Percentiles rank a stretch among this genome's conserved stretches.
phyloP scores from a whole-genome alignment of 2,329 filamentous ascomycete species.

The Rasamsonia emersonii region DNA sequence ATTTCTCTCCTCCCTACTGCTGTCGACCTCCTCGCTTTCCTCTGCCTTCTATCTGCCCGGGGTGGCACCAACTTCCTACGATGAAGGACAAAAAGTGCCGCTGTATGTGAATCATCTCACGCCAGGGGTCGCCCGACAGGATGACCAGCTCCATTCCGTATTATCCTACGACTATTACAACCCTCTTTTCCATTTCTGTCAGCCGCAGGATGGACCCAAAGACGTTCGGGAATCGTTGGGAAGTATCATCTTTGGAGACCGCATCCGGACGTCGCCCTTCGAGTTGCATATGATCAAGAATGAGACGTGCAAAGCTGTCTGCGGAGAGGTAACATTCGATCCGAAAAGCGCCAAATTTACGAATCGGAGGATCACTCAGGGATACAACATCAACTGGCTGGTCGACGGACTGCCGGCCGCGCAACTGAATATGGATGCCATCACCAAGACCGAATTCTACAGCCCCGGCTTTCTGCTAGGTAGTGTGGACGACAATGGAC shows the following conservation, averaged over 20 bases:
- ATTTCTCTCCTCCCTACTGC: conserved; percentile 22
- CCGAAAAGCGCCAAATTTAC: conserved; percentile 65
- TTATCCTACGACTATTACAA: conserved; percentile 97
- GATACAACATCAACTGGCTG: conserved; percentile 91
- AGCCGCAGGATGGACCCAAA: conserved; percentile 65
- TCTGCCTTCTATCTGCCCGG: conserved; percentile 92
- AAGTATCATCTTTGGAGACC: conserved; percentile 93
- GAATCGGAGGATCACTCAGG: conserved; percentile 71
- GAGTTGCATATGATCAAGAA: conserved; percentile 79
- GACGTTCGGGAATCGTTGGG: conserved; percentile 82
- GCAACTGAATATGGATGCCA: conserved; percentile 67
- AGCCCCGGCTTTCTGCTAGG: conserved; percentile 85
- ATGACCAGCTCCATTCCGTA: conserved; percentile 80
- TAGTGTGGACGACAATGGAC: conserved; percentile 42
- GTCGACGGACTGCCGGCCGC: conserved; percentile 90
- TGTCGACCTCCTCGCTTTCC: conserved; percentile 25
- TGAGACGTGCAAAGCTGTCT: conserved; percentile 77
- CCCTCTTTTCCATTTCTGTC: conserved; percentile 77
- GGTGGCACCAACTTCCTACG: conserved; percentile 89
- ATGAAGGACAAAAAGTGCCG: conserved; percentile 67
- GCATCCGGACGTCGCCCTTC: conserved; percentile 94
- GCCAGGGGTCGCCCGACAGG: conserved; percentile 66
- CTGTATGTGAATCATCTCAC: conserved; percentile 90
- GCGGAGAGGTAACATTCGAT: conserved; percentile 58
- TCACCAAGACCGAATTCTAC: conserved; percentile 73